A percentile compares a stretch with the other conserved stretches of the same genome.
These are phyloP conservation scores for Phytophthora hybrid DNA, from an alignment of 352 stramenopile genomes.

Conservation along the genomic window DNA sequence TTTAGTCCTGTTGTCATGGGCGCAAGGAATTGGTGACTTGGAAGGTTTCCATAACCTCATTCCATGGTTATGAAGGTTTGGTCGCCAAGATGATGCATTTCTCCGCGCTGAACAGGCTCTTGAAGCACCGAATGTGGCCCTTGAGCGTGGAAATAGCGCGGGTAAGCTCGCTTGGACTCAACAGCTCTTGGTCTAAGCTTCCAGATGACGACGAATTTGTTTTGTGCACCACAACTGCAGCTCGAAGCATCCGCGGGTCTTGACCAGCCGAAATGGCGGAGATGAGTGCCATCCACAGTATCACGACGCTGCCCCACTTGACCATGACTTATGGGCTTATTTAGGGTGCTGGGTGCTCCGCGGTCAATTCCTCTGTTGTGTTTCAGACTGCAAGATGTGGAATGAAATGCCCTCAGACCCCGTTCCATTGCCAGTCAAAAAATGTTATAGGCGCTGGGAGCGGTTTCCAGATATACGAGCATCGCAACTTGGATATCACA, in stretches of 20 bases:
- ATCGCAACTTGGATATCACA: neutral
- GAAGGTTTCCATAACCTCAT: neutral
- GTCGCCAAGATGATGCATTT: constrained; percentile 21
- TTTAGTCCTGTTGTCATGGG: neutral
- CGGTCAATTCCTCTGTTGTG: neutral
- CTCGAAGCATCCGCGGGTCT: constrained; percentile 4
- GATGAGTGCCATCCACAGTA: constrained; percentile 5
- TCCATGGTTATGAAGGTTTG: neutral
- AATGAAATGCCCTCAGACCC: neutral
- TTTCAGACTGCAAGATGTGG: neutral
- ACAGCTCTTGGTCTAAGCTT: constrained; percentile 13
- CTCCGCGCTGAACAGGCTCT: constrained; percentile 13
- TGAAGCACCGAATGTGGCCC: constrained; percentile 17
- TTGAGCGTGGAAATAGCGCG: constrained; percentile 15
- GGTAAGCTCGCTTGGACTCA: constrained; percentile 15
- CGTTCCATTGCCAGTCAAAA: neutral
- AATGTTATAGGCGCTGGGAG: neutral
- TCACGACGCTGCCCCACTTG: constrained; percentile 3
- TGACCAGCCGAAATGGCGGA: neutral
- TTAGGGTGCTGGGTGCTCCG: neutral
- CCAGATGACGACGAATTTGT: constrained; percentile 4
- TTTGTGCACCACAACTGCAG: neutral
- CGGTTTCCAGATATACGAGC: neutral
- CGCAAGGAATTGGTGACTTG: neutral
- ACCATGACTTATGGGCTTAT: neutral